These are phyloP conservation scores for Chloranthus sessilifolius DNA, from an alignment of 164 flowering plant genomes.

Conservation along the genomic window DNA sequence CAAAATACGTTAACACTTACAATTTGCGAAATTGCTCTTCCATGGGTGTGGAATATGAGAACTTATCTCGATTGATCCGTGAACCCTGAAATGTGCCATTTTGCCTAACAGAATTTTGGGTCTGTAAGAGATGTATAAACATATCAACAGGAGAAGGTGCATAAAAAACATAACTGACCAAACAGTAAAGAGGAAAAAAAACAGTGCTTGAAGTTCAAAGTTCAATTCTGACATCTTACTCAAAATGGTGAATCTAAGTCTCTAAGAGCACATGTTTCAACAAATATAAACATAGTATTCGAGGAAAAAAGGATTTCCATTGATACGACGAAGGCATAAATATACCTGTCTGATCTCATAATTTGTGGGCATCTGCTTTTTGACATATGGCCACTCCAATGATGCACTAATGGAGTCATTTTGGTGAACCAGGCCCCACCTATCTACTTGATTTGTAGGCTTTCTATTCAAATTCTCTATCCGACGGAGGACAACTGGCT, in stretches of 20 bases:
- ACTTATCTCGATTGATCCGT: constrained; percentile 22
- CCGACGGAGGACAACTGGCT: constrained; percentile 55
- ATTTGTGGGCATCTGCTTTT: constrained; percentile 22
- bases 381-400: constrained; percentile 35
- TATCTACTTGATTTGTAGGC: constrained; percentile 28
- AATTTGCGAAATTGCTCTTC: constrained; percentile 47
- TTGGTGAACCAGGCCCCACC: constrained; percentile 20
- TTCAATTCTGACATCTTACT: too few species aligned
- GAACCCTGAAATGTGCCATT: constrained; percentile 27
- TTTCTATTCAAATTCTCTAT: constrained; percentile 47
- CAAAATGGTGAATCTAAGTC: too few species aligned
- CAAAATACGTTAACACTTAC: constrained; percentile 68
- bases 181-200: not conserved
- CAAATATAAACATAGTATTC: too few species aligned
- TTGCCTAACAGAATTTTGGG: constrained; percentile 22
- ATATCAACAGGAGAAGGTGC: too few species aligned
- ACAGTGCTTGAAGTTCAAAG: too few species aligned
- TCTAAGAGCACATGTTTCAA: too few species aligned
- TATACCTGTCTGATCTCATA: constrained; percentile 45
- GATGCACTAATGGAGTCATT: constrained; percentile 26
- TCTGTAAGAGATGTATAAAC: constrained; percentile 26
- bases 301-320: too few species aligned
- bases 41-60: constrained; percentile 23
- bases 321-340: too few species aligned
- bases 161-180: not conserved